These are phyloP conservation scores for Stromatinia cepivora DNA, from an alignment of 2,329 filamentous ascomycete genomes.

Conservation along the genomic window DNA sequence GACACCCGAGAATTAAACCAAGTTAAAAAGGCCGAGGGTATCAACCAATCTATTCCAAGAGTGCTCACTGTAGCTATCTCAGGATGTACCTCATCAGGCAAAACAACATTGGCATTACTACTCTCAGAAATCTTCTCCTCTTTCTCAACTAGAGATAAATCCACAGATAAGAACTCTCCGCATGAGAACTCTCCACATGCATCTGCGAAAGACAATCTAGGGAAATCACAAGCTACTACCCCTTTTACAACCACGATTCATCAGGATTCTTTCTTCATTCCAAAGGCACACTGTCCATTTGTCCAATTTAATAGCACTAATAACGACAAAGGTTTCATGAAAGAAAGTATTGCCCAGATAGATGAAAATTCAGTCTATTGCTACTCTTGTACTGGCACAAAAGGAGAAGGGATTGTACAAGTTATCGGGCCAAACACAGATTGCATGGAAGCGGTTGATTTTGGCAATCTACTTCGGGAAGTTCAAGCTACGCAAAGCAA, in stretches of 20 bases:
- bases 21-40: neutral
- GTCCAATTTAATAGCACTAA: constrained; percentile 16
- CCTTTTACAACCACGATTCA: constrained; percentile 22
- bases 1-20: neutral
- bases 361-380: constrained; percentile 16
- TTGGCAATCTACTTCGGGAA: constrained; percentile 21
- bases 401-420: neutral
- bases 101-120: constrained; percentile 18
- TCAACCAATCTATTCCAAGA: neutral
- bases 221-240: neutral
- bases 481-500: neutral
- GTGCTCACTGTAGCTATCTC: constrained; percentile 8
- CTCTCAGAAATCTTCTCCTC: constrained; percentile 11
- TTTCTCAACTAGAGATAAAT: neutral
- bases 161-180: neutral
- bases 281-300: constrained; percentile 24
- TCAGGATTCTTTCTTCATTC: constrained; percentile 34
- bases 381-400: constrained; percentile 4
- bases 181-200: neutral
- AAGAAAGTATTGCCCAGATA: neutral
- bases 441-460: constrained; percentile 30
- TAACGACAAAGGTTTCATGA: constrained; percentile 23
- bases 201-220: too few relatives aligned
- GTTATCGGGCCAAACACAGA: constrained; percentile 29
- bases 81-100: constrained; percentile 16